Conservation (phyloP, 2,329 filamentous ascomycete genomes). For the Scytalidium lignicola region DNA sequence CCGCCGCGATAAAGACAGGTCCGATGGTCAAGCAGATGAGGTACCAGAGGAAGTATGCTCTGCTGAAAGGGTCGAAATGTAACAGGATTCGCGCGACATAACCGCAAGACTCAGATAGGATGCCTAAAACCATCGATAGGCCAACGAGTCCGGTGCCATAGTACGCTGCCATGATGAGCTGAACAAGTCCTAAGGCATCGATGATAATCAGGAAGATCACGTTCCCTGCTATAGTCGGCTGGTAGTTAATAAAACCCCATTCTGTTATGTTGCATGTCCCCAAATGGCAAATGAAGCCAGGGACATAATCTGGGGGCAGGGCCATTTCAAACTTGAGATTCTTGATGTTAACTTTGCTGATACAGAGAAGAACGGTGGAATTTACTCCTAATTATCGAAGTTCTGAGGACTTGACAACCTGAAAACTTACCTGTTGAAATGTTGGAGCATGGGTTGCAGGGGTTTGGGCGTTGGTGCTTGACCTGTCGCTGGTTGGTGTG, state of each 20-base stretch:
- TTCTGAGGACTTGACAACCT: too few relatives aligned
- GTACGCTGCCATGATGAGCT: conserved; percentile 42
- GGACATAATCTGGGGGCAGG: conserved; percentile 6
- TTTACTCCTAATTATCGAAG: too few relatives aligned
- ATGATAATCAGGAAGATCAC: conserved; percentile 48
- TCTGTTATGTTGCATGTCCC: conserved; percentile 8
- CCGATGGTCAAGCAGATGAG: conserved; percentile 52
- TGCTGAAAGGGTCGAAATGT: conserved; percentile 45
- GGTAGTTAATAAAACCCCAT: conserved; percentile 32
- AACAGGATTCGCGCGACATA: conserved; percentile 51
- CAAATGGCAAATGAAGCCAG: conserved; percentile 11
- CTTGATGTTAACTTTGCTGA: too few relatives aligned
- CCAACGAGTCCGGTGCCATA: conserved; percentile 52
- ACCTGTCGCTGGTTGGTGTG: too few relatives aligned
- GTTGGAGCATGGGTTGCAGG: too few relatives aligned
- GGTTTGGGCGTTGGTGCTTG: too few relatives aligned
- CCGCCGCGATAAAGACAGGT: conserved; percentile 51
- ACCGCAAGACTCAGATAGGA: conserved; percentile 42
- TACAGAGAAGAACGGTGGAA: too few relatives aligned
- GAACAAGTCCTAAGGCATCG: conserved; percentile 39
- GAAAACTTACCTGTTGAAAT: too few relatives aligned
- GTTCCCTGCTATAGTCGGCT: conserved; percentile 45
- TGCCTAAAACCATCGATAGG: conserved; percentile 45
- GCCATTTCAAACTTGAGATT: not conserved
- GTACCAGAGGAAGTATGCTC: conserved; percentile 44